A percentile compares a stretch with the other conserved stretches of the same genome.
Conservation (phyloP, 1,139 yeast genomes). For the Yamadazyma songkhlaensis region DNA sequence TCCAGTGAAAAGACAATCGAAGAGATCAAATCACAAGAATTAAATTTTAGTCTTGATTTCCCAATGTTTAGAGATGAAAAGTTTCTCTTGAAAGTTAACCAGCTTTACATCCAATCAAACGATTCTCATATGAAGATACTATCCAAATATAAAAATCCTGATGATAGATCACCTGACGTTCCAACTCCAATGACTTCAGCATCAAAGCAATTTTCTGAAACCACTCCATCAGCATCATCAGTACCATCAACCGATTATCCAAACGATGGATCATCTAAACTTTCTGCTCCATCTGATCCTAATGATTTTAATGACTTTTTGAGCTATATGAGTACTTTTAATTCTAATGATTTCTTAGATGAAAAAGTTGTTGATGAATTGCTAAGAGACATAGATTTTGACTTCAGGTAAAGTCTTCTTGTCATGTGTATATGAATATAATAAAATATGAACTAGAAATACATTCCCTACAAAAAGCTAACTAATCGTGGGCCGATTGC, state of each 20-base stretch:
- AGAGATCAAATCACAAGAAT: neutral
- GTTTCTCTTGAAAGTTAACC: slow-evolving; percentile 1
- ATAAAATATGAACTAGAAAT: neutral
- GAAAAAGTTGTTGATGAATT: slow-evolving; percentile 5
- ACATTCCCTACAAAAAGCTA: slow-evolving; percentile 1
- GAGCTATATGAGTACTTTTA: neutral
- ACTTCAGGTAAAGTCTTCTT: no score
- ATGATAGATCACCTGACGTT: no score
- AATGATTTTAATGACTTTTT: neutral
- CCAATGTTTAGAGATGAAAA: slow-evolving; percentile 5
- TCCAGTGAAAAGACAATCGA: neutral
- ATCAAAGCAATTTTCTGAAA: no score
- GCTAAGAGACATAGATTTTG: neutral
- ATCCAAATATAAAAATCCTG: no score
- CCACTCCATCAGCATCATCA: no score
- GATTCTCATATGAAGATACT: neutral
- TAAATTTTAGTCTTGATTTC: neutral
- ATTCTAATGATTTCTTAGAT: neutral
- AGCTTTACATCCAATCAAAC: neutral
- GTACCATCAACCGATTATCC: no score
- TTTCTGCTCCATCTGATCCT: no score
- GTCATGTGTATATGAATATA: no score
- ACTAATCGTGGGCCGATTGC: neutral
- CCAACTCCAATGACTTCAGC: no score
- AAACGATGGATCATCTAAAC: no score